A percentile compares a stretch with the other conserved stretches of the same genome.
phyloP scores from a whole-genome alignment of 2,329 filamentous ascomycete species.

The Mycosphaerella arachidis region DNA sequence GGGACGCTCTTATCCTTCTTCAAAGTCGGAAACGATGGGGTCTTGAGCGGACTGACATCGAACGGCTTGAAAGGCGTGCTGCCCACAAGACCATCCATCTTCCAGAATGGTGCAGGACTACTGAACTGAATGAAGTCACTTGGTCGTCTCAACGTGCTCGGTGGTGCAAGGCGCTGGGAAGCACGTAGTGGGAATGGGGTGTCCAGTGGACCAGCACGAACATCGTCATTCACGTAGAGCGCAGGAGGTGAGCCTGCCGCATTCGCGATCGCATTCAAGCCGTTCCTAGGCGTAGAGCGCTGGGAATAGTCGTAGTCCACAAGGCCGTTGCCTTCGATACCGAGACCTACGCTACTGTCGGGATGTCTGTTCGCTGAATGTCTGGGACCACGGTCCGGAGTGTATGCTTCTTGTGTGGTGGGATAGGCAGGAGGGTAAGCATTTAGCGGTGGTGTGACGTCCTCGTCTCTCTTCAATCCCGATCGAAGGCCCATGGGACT shows the following conservation, averaged over 20 bases:
- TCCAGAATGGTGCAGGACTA: conserved; percentile 84
- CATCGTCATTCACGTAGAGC: conserved; percentile 36
- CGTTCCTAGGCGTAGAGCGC: conserved; percentile 33
- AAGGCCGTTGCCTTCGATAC: conserved; percentile 29
- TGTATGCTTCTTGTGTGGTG: conserved; percentile 49
- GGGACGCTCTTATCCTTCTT: conserved; percentile 25
- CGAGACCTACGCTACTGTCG: conserved; percentile 26
- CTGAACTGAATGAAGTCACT: conserved; percentile 83
- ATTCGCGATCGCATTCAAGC: conserved; percentile 34
- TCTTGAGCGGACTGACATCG: conserved; percentile 37
- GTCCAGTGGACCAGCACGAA: conserved; percentile 32
- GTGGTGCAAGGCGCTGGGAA: conserved; percentile 66
- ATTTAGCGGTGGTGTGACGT: conserved; percentile 43
- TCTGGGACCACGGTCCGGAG: conserved; percentile 50
- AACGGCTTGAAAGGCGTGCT: conserved; percentile 57
- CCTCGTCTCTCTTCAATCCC: conserved; percentile 41
- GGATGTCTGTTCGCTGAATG: conserved; percentile 25
- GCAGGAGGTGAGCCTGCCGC: conserved; percentile 36
- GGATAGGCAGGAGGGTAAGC: conserved; percentile 40
- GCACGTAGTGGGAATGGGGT: conserved; percentile 37
- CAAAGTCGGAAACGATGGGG: conserved; percentile 31
- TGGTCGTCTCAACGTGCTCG: conserved; percentile 73
- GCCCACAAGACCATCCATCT: conserved; percentile 71
- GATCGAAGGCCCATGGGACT: conserved; percentile 50
- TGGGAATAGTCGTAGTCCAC: conserved; percentile 27